Percentiles rank a stretch among this genome's conserved stretches.
phyloP scores from a whole-genome alignment of 225 moss, liverwort and hornwort species.

The Pseudisothecium myosuroides region DNA sequence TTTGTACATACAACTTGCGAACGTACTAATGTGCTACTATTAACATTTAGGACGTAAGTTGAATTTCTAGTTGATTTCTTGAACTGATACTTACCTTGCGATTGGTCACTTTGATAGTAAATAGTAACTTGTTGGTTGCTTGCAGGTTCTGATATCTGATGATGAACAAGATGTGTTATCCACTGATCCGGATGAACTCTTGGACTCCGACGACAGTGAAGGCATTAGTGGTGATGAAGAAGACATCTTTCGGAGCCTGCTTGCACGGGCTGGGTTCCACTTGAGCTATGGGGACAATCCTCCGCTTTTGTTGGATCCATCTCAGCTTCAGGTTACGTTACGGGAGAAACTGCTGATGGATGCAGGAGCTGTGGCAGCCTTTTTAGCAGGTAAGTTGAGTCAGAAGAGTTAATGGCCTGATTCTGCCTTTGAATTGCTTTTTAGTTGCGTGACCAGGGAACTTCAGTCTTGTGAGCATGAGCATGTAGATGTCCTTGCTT shows the following conservation, averaged over 20 bases:
- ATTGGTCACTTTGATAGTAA: background rate
- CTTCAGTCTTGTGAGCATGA: background rate
- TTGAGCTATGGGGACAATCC: constrained; percentile 97
- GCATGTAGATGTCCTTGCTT: background rate
- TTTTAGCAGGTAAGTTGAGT: constrained; percentile 63
- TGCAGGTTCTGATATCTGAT: constrained; percentile 98
- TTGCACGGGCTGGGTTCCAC: constrained; percentile 96
- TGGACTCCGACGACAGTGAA: constrained; percentile 99
- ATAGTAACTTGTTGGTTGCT: background rate
- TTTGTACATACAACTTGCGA: background rate
- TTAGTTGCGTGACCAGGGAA: background rate
- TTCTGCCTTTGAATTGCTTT: background rate
- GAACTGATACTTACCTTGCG: background rate
- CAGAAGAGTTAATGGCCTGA: background rate
- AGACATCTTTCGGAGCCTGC: constrained; percentile 87
- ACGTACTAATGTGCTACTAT: background rate
- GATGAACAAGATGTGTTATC: constrained; percentile 98
- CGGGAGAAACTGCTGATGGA: constrained; percentile 99
- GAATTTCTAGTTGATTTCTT: background rate
- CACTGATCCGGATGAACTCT: constrained; percentile 94
- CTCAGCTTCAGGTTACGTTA: constrained; percentile 89
- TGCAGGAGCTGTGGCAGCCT: constrained; percentile 95
- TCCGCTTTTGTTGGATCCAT: constrained; percentile 89
- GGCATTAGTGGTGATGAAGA: constrained; percentile 99
- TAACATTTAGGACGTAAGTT: background rate